Percentiles rank a stretch among this genome's conserved stretches.
phyloP scores from a whole-genome alignment of 345 rosid genomes.

The Bruguiera parviflora region DNA sequence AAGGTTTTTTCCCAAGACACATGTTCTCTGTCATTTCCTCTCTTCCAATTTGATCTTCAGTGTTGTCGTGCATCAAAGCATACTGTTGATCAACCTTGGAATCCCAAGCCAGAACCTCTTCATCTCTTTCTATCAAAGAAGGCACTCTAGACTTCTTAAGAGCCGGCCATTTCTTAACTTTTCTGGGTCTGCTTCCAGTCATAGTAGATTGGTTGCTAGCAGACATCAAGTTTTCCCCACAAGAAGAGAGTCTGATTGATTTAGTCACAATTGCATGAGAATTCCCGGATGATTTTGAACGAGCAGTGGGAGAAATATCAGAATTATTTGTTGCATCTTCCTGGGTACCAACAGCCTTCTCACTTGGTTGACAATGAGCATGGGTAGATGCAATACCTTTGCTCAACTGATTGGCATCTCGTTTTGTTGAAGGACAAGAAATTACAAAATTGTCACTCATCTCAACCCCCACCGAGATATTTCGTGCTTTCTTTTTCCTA shows the following conservation, averaged over 20 bases:
- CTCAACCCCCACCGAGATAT: slow-evolving; percentile 27
- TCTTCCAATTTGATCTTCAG: slow-evolving; percentile 30
- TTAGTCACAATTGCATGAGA: slow-evolving; percentile 27
- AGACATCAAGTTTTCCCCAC: slow-evolving; percentile 35
- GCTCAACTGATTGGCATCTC: slow-evolving; percentile 21
- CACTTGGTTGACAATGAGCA: slow-evolving; percentile 22
- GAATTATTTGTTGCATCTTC: slow-evolving; percentile 19
- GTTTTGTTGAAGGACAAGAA: slow-evolving; percentile 26
- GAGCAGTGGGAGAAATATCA: slow-evolving; percentile 21
- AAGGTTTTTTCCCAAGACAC: slow-evolving; percentile 26
- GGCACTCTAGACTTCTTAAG: slow-evolving; percentile 33
- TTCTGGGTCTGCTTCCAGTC: slow-evolving; percentile 28
- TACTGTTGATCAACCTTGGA: slow-evolving; percentile 41
- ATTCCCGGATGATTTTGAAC: slow-evolving; percentile 18
- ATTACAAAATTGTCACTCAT: slow-evolving; percentile 21
- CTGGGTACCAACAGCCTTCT: slow-evolving; percentile 27
- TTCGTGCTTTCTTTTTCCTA: slow-evolving; percentile 39
- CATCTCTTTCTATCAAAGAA: slow-evolving; percentile 33
- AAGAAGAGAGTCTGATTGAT: slow-evolving; percentile 30
- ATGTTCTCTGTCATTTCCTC: slow-evolving; percentile 31
- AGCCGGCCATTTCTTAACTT: slow-evolving; percentile 26
- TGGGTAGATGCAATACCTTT: slow-evolving; percentile 23
- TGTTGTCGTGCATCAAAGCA: slow-evolving; percentile 33
- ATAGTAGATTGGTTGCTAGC: slow-evolving; percentile 26
- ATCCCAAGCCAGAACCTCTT: slow-evolving; percentile 34